Base-by-base conservation (phyloP, 2,329 filamentous ascomycete genomes). In the Colletotrichum tropicale region DNA sequence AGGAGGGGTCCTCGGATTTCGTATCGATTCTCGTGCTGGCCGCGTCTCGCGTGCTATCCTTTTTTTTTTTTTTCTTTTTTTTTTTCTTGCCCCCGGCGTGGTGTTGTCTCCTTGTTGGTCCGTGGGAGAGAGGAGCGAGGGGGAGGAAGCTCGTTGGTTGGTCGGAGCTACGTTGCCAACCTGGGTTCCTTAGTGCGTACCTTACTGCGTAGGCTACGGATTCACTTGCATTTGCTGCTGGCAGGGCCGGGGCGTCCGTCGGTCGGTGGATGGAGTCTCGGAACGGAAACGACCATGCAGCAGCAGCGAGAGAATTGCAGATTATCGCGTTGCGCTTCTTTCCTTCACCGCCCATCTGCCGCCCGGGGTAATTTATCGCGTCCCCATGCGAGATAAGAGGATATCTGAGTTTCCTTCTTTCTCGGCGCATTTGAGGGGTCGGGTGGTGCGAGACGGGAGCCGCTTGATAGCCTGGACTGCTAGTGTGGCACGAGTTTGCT, bases 311-410 rank as follows among this genome's bases (percentile, higher is more conserved):
- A 43, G 61, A 21, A 10, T 16, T 58, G 52, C 66, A 70, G 34
- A 52, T 52, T 34, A 26, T 52, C 36, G 56, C 34, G 58, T 21
- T 52, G 58, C 67, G 67, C 67, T 62, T 48, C 58, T 70, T 62
- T 61, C n/a, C 67, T 32, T 34, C 67, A 70, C 67, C 67, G 67
- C 67, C 67, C 56, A 61, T 70, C 67, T 62, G 56, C n/a, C 67
- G 36, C 36, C 55, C 36, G 67, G 67, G 62, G 67, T 28, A 70
- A 70, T 70, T 34, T 70, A 52, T 70, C 67, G 56, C 67, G 34
- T 18, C 26, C 21, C 55, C 36, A 62, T 61, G 67, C 56, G 56
- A 70, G 56, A 70, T 70, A 70, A 69, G 66, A 13, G n/a, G 18
- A 38, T 26, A 32, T 38, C 30, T 38, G 30, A 21, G 21, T 21